Evolutionary conservation across 2,329 filamentous ascomycete species (phyloP).

Genomic region (Hymenoscyphus occultus): DNA sequence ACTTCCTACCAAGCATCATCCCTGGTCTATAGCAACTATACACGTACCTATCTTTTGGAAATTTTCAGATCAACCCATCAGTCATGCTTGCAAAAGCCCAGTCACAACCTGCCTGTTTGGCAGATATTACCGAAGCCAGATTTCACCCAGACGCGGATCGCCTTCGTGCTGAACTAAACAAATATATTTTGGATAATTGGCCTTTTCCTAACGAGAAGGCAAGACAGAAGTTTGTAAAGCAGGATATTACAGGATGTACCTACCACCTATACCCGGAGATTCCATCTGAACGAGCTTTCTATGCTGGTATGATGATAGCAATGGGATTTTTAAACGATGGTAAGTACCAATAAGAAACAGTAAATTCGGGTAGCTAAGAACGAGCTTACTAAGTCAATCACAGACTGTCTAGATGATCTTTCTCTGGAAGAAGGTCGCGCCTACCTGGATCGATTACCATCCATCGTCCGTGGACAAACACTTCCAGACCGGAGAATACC

Average conservation of each 20-base stretch:
- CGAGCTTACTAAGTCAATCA: not conserved
- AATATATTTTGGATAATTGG: slow-evolving; percentile 41
- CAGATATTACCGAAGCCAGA: not conserved
- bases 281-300: slow-evolving; percentile 40
- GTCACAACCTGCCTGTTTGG: not conserved
- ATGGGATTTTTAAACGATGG: slow-evolving; percentile 45
- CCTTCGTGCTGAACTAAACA: not conserved
- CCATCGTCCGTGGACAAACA: slow-evolving; percentile 35
- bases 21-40: not conserved
- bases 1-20: not conserved
- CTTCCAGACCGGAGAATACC: slow-evolving; percentile 37
- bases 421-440: slow-evolving; percentile 39
- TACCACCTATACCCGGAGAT: slow-evolving; percentile 41
- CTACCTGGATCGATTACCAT: slow-evolving; percentile 41
- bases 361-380: not conserved
- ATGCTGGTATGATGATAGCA: slow-evolving; percentile 41
- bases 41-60: not conserved
- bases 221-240: slow-evolving; percentile 36
- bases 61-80: not conserved
- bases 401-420: slow-evolving; percentile 44
- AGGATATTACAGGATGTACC: slow-evolving; percentile 38
- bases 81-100: not conserved
- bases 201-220: slow-evolving; percentile 36
- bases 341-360: slow-evolving; percentile 25
- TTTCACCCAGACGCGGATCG: not conserved